These are phyloP conservation scores for Saturnispora zaruensis DNA, from an alignment of 805 yeast genomes.

Conservation along the genomic window DNA sequence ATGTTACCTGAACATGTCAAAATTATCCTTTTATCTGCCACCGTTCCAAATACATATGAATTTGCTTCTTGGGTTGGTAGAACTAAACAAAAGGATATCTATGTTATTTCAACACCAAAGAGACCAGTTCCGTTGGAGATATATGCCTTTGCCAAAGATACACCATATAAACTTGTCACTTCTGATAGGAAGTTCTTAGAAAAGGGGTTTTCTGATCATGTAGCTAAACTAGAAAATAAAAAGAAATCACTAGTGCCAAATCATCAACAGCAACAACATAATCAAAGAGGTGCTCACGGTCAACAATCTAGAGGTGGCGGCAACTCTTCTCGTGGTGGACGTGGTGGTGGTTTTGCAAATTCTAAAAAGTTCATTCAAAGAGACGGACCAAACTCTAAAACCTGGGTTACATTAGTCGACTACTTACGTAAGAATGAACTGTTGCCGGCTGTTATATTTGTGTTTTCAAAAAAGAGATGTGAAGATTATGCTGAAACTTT, in stretches of 20 bases:
- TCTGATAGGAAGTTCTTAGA: constrained; percentile 63
- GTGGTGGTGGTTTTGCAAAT: constrained; percentile 23
- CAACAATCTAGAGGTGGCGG: constrained; percentile 14
- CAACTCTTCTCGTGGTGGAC: constrained; percentile 27
- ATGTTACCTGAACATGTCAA: constrained; percentile 93
- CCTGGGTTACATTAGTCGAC: constrained; percentile 70
- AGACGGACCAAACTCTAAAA: constrained; percentile 69
- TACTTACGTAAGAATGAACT: constrained; percentile 56
- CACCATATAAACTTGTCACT: constrained; percentile 65
- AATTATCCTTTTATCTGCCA: constrained; percentile 89
- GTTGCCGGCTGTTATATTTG: constrained; percentile 90
- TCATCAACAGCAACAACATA: too few relatives aligned
- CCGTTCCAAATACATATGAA: constrained; percentile 97
- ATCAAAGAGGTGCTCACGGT: constrained; percentile 14
- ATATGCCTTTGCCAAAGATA: constrained; percentile 71
- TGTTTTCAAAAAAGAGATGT: constrained; percentile 86
- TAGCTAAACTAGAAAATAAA: constrained; percentile 36
- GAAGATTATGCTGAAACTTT: constrained; percentile 86
- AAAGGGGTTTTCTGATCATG: constrained; percentile 53
- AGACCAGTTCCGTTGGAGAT: constrained; percentile 95
- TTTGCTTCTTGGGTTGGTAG: constrained; percentile 99
- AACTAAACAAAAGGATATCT: constrained; percentile 90
- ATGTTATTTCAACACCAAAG: constrained; percentile 92
- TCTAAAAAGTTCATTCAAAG: constrained; percentile 34
- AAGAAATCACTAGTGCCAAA: constrained; percentile 25